Evolutionary conservation across 1,284 basidiomycete genomes (phyloP).

Genomic region (Pterulicium gracile): DNA sequence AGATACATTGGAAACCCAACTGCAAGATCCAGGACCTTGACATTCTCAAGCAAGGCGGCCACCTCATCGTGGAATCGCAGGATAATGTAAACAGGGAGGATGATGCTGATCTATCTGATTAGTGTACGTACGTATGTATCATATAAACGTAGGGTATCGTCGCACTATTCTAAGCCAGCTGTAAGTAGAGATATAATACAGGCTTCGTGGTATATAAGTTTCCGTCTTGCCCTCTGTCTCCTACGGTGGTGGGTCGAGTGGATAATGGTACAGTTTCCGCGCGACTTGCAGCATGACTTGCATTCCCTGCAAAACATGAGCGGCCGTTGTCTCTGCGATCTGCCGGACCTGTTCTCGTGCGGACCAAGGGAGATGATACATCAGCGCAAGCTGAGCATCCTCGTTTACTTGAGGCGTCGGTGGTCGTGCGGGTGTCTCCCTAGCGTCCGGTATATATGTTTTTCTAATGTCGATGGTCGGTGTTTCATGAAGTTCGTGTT

Average conservation of each 20-base stretch:
- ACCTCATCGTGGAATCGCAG: slow-evolving; percentile 45
- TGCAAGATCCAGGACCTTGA: slow-evolving; percentile 37
- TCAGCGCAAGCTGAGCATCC: slow-evolving; percentile 15
- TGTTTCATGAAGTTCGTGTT: slow-evolving; percentile 10
- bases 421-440: slow-evolving; percentile 9
- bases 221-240: background rate
- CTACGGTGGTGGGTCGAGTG: slow-evolving; percentile 35
- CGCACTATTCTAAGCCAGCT: too few species aligned
- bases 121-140: background rate
- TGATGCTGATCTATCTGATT: background rate
- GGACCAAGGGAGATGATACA: slow-evolving; percentile 10
- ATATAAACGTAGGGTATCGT: too few species aligned
- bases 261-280: slow-evolving; percentile 44
- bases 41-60: slow-evolving; percentile 48
- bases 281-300: slow-evolving; percentile 36
- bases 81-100: background rate
- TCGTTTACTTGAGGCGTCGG: slow-evolving; percentile 11
- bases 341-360: background rate
- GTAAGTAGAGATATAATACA: slow-evolving; percentile 2
- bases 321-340: slow-evolving; percentile 14
- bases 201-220: too few species aligned
- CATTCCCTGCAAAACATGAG: slow-evolving; percentile 25
- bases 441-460: slow-evolving; percentile 2
- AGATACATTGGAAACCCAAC: slow-evolving; percentile 42
- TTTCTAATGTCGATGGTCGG: slow-evolving; percentile 5